Evolutionary conservation across 352 stramenopile species (phyloP).

Genomic region (Phytopythium helicoides): DNA sequence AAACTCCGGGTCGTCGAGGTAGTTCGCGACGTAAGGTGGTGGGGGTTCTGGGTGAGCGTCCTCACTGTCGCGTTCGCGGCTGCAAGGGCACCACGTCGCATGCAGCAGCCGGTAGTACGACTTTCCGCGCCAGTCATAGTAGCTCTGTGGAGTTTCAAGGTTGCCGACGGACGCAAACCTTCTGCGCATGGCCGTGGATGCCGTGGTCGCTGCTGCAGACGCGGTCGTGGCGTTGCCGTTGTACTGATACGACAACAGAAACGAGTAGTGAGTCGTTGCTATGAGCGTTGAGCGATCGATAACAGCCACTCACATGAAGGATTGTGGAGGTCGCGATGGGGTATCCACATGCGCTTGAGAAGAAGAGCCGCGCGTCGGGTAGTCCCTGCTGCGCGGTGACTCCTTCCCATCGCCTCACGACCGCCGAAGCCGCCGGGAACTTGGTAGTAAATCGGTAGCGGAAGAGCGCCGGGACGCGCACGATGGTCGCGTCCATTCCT

Average conservation of each 20-base stretch:
- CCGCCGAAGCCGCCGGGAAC: conserved; percentile 67
- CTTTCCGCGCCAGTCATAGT: conserved; percentile 85
- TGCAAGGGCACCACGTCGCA: conserved; percentile 69
- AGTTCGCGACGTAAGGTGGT: conserved; percentile 66
- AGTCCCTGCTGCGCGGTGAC: conserved; percentile 64
- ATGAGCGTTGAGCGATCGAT: background rate
- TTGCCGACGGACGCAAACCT: conserved; percentile 55
- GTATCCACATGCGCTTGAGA: conserved; percentile 83
- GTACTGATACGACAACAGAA: conserved; percentile 38
- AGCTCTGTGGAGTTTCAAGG: conserved; percentile 36
- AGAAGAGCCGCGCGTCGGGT: conserved; percentile 70
- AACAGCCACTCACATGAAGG: conserved; percentile 46
- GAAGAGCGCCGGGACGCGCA: conserved; percentile 61
- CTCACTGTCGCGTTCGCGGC: conserved; percentile 67
- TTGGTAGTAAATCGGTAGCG: conserved; percentile 80
- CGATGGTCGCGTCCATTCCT: conserved; percentile 62
- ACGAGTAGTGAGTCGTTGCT: background rate
- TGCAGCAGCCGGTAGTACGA: conserved; percentile 86
- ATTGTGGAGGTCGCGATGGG: conserved; percentile 77
- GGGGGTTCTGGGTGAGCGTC: conserved; percentile 63
- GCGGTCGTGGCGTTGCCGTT: conserved; percentile 69
- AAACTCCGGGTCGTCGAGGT: conserved; percentile 83
- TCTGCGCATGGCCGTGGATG: conserved; percentile 14
- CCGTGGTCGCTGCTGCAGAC: background rate
- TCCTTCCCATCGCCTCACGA: conserved; percentile 77